These are phyloP conservation scores for Chrysanthemum seticuspe DNA, from an alignment of 129 eudicot species.

Conservation along the genomic window DNA sequence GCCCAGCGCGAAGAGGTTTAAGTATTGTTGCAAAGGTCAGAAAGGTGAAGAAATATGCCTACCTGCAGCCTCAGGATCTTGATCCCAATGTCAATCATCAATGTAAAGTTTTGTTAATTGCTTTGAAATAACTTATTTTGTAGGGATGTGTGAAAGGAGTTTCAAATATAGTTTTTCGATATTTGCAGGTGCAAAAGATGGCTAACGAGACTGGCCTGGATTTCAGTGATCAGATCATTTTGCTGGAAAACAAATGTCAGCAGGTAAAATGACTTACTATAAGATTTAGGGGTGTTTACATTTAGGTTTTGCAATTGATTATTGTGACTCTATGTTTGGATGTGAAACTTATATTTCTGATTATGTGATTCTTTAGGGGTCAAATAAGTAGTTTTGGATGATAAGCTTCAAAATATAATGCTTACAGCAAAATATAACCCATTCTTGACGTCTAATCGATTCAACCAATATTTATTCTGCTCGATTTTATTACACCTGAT, in stretches of 20 bases:
- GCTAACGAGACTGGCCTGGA: slow-evolving; percentile 90
- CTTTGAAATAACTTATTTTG: neutral
- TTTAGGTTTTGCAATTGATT: too few species aligned
- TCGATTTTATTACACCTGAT: too few species aligned
- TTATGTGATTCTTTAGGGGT: neutral
- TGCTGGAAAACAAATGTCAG: slow-evolving; percentile 71
- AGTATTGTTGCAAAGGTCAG: slow-evolving; percentile 50
- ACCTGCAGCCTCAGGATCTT: slow-evolving; percentile 78
- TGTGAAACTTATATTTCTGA: neutral
- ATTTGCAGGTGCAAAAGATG: slow-evolving; percentile 80
- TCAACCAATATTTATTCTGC: too few species aligned
- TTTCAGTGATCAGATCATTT: slow-evolving; percentile 66
- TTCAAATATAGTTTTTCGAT: neutral
- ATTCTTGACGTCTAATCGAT: too few species aligned
- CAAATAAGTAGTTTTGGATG: neutral
- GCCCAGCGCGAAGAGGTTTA: slow-evolving; percentile 40
- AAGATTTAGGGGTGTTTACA: too few species aligned
- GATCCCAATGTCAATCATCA: slow-evolving; percentile 73
- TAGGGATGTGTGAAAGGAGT: slow-evolving; percentile 6
- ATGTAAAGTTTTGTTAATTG: slow-evolving; percentile 42
- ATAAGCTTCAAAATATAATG: neutral
- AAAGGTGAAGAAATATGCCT: slow-evolving; percentile 65
- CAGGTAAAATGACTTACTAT: slow-evolving; percentile 41
- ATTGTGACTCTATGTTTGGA: too few species aligned
- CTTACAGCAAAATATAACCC: too few species aligned